Percentiles rank a stretch among this genome's conserved stretches.
These are phyloP conservation scores for Oenanthe javanica DNA, from an alignment of 140 eudicot species.

Conservation along the genomic window DNA sequence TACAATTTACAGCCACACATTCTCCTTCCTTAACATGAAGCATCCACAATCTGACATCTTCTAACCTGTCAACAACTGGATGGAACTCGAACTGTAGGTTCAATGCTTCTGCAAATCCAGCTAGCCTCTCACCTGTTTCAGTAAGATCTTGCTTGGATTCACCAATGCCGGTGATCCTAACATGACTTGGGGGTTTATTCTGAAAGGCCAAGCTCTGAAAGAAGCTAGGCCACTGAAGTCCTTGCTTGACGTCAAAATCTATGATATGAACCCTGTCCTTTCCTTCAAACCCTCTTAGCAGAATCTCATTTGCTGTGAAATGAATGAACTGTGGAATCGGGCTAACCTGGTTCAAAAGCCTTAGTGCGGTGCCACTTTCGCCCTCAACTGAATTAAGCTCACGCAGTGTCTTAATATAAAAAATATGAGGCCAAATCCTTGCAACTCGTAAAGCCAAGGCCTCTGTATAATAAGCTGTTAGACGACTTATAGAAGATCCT, in stretches of 20 bases:
- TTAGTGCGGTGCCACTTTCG: slow-evolving; percentile 46
- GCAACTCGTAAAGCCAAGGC: slow-evolving; percentile 74
- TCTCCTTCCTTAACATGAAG: slow-evolving; percentile 91
- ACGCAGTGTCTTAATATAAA: slow-evolving; percentile 47
- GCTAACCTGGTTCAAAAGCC: slow-evolving; percentile 70
- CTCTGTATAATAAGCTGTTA: slow-evolving; percentile 77
- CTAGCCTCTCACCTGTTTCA: slow-evolving; percentile 78
- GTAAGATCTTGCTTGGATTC: slow-evolving; percentile 80
- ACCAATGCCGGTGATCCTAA: slow-evolving; percentile 85
- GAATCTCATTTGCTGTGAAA: slow-evolving; percentile 85
- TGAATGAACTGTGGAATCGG: slow-evolving; percentile 82
- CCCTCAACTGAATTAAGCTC: slow-evolving; percentile 63
- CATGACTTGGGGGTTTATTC: slow-evolving; percentile 68
- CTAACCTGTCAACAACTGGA: slow-evolving; percentile 83
- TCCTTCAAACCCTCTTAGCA: slow-evolving; percentile 71
- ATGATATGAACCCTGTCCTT: slow-evolving; percentile 77
- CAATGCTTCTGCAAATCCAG: slow-evolving; percentile 57
- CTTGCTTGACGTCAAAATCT: slow-evolving; percentile 89
- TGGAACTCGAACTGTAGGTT: slow-evolving; percentile 81
- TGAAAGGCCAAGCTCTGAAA: slow-evolving; percentile 82
- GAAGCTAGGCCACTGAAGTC: slow-evolving; percentile 90
- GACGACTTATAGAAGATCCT: slow-evolving; percentile 52
- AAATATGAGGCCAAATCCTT: slow-evolving; percentile 68
- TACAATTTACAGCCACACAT: slow-evolving; percentile 69
- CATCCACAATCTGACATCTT: slow-evolving; percentile 95